phyloP scores from a whole-genome alignment of 2,329 filamentous ascomycete genomes.

The Gnomoniopsis sp. region DNA sequence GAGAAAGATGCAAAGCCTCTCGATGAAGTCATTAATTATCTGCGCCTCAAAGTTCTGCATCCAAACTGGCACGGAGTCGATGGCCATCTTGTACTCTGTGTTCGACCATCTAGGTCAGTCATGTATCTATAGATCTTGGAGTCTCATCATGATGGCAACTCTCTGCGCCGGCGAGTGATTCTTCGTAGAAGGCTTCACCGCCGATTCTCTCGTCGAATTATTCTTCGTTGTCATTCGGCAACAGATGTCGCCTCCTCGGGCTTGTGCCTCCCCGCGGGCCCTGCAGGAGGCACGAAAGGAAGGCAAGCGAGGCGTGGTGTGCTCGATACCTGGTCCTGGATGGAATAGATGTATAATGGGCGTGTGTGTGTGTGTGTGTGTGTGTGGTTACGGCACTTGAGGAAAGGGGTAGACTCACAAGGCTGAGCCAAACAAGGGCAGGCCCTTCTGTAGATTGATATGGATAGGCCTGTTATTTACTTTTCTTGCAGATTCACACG shows the following conservation, averaged over 20 bases:
- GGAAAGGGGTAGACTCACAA: neutral
- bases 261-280: no score
- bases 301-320: no score
- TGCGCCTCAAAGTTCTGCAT: neutral
- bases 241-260: no score
- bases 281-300: no score
- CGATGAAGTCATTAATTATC: neutral
- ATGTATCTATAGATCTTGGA: neutral
- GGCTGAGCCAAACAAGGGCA: neutral
- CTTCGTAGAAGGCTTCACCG: neutral
- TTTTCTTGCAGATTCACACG: neutral
- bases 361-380: neutral
- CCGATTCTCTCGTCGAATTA: no score
- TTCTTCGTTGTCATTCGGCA: no score
- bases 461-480: neutral
- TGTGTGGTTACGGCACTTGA: neutral
- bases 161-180: neutral
- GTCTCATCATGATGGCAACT: neutral
- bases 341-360: no score
- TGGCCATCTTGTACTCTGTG: neutral
- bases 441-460: neutral
- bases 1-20: neutral
- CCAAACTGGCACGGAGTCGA: neutral
- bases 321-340: no score
- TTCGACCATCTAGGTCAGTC: neutral